Conservation (phyloP, 2,329 filamentous ascomycete species). For the Fusarium beomiforme region DNA sequence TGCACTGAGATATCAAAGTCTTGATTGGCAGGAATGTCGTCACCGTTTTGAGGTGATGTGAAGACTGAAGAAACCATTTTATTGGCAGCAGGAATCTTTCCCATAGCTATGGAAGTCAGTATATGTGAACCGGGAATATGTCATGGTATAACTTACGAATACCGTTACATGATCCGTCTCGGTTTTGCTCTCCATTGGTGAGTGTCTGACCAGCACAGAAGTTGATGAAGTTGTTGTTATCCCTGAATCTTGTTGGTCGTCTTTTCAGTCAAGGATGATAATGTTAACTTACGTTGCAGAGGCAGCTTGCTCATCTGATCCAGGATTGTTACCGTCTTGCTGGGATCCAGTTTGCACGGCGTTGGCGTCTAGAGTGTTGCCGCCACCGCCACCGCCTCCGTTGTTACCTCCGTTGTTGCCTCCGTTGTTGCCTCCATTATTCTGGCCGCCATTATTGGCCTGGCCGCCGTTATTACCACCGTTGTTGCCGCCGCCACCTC, state of each 20-base stretch:
- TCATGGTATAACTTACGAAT: constrained; percentile 58
- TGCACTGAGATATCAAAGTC: constrained; percentile 65
- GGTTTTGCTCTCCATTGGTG: constrained; percentile 69
- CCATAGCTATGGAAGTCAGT: constrained; percentile 59
- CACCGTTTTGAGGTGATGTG: constrained; percentile 61
- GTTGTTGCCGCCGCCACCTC: constrained; percentile 36
- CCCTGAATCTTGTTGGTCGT: constrained; percentile 52
- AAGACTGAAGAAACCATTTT: constrained; percentile 69
- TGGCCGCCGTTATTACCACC: constrained; percentile 40
- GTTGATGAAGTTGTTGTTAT: constrained; percentile 71
- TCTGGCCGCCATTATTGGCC: constrained; percentile 33
- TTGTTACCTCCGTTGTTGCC: constrained; percentile 31
- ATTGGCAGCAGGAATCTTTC: constrained; percentile 63
- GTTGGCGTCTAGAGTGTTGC: constrained; percentile 51
- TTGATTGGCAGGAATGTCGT: constrained; percentile 57
- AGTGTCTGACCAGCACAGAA: constrained; percentile 64
- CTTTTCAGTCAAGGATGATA: not conserved
- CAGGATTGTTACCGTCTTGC: constrained; percentile 58
- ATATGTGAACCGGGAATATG: constrained; percentile 1
- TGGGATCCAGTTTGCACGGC: constrained; percentile 62
- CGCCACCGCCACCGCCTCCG: constrained; percentile 38
- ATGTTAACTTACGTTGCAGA: constrained; percentile 59
- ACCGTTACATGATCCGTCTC: constrained; percentile 70
- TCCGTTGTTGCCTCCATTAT: constrained; percentile 39
- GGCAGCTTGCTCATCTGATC: constrained; percentile 58